Conservation (phyloP, 164 flowering plant species). For the Aristolochia californica region DNA sequence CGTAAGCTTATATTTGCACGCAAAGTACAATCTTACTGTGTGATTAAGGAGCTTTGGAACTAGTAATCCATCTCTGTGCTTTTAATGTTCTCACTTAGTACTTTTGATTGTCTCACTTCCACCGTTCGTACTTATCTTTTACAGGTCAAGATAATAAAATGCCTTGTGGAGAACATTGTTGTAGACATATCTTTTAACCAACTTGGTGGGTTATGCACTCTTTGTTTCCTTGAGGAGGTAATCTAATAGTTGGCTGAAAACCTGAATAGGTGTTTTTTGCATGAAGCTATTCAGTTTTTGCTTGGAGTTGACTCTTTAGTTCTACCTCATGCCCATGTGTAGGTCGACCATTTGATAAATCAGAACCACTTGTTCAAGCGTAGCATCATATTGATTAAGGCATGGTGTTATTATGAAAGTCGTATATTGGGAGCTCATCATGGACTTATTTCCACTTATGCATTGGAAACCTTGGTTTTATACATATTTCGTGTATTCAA, state of each 20-base stretch:
- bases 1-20: too few relatives aligned
- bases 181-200: slow-evolving; percentile 98
- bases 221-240: slow-evolving; percentile 97
- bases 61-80: not conserved
- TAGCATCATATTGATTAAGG: slow-evolving; percentile 92
- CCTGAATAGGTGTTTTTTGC: not conserved
- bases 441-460: slow-evolving; percentile 97
- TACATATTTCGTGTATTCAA: slow-evolving; percentile 93
- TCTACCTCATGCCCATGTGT: not conserved
- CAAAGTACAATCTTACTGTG: too few relatives aligned
- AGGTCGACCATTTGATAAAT: slow-evolving; percentile 83
- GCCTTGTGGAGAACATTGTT: slow-evolving; percentile 97
- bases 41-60: too few relatives aligned
- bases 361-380: slow-evolving; percentile 86
- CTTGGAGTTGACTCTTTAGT: not conserved
- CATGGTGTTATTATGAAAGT: slow-evolving; percentile 99
- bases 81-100: not conserved
- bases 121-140: slow-evolving; percentile 1
- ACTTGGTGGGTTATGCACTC: slow-evolving; percentile 95
- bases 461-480: slow-evolving; percentile 91
- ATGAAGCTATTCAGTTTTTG: not conserved
- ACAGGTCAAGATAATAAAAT: slow-evolving; percentile 95
- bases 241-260: slow-evolving; percentile 6
- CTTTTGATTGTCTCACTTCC: not conserved
- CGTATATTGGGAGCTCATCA: slow-evolving; percentile 99